A percentile compares a stretch with the other conserved stretches of the same genome.
Conservation (phyloP, 495 filamentous ascomycete genomes). For the Filosporella fistucella region DNA sequence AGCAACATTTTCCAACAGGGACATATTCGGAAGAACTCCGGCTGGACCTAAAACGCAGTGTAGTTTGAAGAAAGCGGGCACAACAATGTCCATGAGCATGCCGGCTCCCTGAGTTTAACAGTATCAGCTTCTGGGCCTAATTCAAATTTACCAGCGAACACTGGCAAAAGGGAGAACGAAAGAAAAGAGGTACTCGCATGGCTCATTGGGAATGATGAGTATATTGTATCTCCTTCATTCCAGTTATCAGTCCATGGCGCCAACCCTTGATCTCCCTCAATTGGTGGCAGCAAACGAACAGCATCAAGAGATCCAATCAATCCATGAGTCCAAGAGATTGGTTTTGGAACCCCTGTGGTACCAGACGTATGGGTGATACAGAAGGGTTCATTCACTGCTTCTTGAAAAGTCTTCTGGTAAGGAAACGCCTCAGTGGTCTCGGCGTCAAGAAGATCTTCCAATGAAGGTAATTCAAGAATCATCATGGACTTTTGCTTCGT, state of each 20-base stretch:
- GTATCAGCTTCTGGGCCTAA: constrained; percentile 1
- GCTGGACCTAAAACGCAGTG: constrained; percentile 28
- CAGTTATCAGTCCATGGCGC: constrained; percentile 20
- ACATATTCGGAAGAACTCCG: constrained; percentile 24
- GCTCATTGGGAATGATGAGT: constrained; percentile 29
- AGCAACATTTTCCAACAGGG: constrained; percentile 23
- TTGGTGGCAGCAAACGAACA: constrained; percentile 24
- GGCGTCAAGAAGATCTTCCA: constrained; percentile 17
- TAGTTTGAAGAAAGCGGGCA: constrained; percentile 24
- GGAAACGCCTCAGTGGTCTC: not conserved
- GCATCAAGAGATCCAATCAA: constrained; percentile 22
- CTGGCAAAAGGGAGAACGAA: not conserved
- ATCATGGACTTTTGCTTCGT: constrained; percentile 13
- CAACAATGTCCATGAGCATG: constrained; percentile 15
- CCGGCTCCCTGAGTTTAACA: constrained; percentile 25
- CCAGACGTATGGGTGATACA: constrained; percentile 57
- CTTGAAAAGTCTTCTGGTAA: constrained; percentile 22
- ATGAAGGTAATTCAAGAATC: constrained; percentile 12
- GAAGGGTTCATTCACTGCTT: constrained; percentile 32
- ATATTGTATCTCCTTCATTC: constrained; percentile 24
- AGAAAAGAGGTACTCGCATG: constrained; percentile 21
- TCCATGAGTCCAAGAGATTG: constrained; percentile 24
- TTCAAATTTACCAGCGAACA: not conserved
- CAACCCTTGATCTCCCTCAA: constrained; percentile 20
- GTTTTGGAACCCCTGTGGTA: constrained; percentile 54